Conservation (phyloP, 345 rosid species). For the Salix arbutifolia region DNA sequence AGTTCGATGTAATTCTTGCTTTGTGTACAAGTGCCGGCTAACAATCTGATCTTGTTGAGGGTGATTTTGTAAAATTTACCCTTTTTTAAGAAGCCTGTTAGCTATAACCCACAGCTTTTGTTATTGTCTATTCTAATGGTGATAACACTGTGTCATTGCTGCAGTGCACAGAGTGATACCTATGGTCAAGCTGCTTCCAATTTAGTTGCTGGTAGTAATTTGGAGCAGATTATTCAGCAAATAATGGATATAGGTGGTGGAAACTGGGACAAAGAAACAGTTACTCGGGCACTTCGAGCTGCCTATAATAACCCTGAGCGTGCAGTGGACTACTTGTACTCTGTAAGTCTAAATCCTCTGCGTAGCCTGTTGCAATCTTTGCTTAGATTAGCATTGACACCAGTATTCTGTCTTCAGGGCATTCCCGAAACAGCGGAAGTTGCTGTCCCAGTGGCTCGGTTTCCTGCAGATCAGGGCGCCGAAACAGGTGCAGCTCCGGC, state of each 20-base stretch:
- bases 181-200: conserved; percentile 88
- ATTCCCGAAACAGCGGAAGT: conserved; percentile 85
- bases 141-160: conserved; percentile 9
- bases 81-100: background rate
- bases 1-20: background rate
- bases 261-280: conserved; percentile 92
- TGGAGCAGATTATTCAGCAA: conserved; percentile 74
- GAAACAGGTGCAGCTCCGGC: conserved; percentile 50
- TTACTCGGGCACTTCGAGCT: conserved; percentile 89
- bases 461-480: conserved; percentile 43
- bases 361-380: background rate
- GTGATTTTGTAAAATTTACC: background rate
- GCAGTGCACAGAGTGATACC: conserved; percentile 59
- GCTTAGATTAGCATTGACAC: conserved; percentile 16
- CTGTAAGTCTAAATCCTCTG: conserved; percentile 43
- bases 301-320: conserved; percentile 98
- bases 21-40: background rate
- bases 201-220: conserved; percentile 65
- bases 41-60: background rate
- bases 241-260: conserved; percentile 98
- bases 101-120: background rate
- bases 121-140: background rate
- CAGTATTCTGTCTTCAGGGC: conserved; percentile 50
- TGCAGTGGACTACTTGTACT: conserved; percentile 94
- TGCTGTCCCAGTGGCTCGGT: conserved; percentile 56